Evolutionary conservation across 768 basidiomycete species (phyloP), one percentile per base, ranked within the genome.

Genomic region (Scleroderma bovista): DNA sequence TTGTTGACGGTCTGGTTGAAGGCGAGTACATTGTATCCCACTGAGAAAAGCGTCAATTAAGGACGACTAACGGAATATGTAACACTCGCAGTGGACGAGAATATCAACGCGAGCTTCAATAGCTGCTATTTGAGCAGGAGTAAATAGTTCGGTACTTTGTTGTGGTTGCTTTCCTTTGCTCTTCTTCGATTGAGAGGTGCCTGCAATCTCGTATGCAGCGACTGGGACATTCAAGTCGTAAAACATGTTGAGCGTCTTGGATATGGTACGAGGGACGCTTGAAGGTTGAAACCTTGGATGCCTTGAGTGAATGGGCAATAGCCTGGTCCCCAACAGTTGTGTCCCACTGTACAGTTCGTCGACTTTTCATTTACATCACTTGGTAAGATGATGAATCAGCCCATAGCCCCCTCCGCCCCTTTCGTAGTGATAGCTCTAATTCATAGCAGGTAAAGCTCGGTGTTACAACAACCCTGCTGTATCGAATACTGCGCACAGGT

Each of bases 1-100:
- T 83, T 81, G 50, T 81, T 72, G 15, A 87, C 75, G 2, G 78
- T 81, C 58, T 93, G 88, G 57, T 81, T 86, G 54, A 94, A 75
- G 2, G 84, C 86, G 41, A 94, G 61, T 32, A 90, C 82, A 24
- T 84, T 80, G 69, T 93, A 94, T 75, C 92, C 92, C 73, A 94
- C 91, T 94, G 63, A 26, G 29, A 44, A 20, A 40, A 37, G 16
- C 2, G 50, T 63, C 32, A 58, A 45, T 33, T 13, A 22, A 32
- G 11, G 19, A 6, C 5, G 15, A 44, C 17, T 38, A 17, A 8
- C 2, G 8, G 6, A 1, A 1, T 0, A 16, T 3, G 13, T 2
- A 20, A 40, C 51, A 76, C 85, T 60, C 54, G 89, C 88, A 80
- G 65, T 87, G 86, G 32, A 84, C 71, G 36, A 90, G 76, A 32